Evolutionary conservation across 768 basidiomycete species (phyloP).

Genomic region (Boletus rubescentipes): DNA sequence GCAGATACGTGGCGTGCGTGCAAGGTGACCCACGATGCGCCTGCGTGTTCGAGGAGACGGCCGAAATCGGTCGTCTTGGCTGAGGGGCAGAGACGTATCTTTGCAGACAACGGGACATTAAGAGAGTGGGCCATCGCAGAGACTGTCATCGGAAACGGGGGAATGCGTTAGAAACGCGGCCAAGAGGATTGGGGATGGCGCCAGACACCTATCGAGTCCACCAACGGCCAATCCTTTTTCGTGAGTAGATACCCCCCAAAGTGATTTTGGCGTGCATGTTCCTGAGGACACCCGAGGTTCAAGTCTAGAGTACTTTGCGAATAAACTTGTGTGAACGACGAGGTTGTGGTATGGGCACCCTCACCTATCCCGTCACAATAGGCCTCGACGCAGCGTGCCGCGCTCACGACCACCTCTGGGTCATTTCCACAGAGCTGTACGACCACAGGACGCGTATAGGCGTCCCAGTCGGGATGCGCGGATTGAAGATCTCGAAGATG

Average conservation of each 20-base stretch:
- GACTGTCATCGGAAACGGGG: conserved; percentile 39
- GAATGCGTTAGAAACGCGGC: not conserved
- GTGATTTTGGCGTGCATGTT: conserved; percentile 61
- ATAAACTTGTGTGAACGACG: not conserved
- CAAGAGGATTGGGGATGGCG: not conserved
- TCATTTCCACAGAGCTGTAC: conserved; percentile 77
- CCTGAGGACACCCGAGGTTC: conserved; percentile 81
- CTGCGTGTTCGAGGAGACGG: conserved; percentile 57
- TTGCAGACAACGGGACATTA: conserved; percentile 62
- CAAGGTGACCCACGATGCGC: conserved; percentile 68
- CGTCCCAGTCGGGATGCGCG: conserved; percentile 12
- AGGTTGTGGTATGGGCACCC: conserved; percentile 1
- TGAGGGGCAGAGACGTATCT: conserved; percentile 58
- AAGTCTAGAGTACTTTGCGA: conserved; percentile 49
- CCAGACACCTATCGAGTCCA: conserved; percentile 58
- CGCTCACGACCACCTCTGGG: conserved; percentile 56
- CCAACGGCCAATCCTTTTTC: conserved; percentile 69
- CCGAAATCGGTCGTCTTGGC: conserved; percentile 56
- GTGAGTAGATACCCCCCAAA: conserved; percentile 76
- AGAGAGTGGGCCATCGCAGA: conserved; percentile 63
- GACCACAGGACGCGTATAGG: conserved; percentile 49
- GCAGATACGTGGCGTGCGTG: conserved; percentile 75
- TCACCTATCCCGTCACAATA: conserved; percentile 72
- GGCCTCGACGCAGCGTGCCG: conserved; percentile 55
- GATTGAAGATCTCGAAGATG: conserved; percentile 56